Percentiles rank a stretch among this genome's conserved stretches.
Conservation (phyloP, 305 asterid species). For the Solanum hybrid region DNA sequence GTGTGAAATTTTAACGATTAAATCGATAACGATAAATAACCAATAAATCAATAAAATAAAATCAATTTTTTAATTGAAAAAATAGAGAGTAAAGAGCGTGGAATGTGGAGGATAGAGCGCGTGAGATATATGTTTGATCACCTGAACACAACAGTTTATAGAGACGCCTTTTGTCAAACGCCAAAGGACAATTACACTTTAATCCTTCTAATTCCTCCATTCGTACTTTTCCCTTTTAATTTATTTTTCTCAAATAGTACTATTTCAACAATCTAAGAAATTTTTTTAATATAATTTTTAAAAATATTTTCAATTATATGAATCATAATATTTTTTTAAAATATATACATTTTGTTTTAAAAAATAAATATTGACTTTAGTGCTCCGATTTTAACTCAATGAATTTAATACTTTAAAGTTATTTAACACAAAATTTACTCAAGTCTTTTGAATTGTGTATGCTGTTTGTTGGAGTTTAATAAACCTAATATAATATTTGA, state of each 20-base stretch:
- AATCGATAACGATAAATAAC: too few relatives aligned
- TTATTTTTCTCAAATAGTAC: background rate
- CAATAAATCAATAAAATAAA: too few relatives aligned
- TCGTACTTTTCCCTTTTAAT: background rate
- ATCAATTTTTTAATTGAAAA: background rate
- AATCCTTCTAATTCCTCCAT: constrained; percentile 2
- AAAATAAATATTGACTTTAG: background rate
- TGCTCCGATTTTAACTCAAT: background rate
- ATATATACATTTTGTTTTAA: background rate
- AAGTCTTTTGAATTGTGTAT: background rate
- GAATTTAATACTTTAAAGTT: background rate
- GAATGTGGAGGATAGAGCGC: background rate
- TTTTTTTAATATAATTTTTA: background rate
- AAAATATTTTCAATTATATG: background rate
- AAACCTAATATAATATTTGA: too few relatives aligned
- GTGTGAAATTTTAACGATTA: background rate
- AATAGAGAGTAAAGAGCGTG: background rate
- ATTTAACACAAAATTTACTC: background rate
- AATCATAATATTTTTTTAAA: too few relatives aligned
- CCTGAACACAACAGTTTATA: constrained; percentile 5
- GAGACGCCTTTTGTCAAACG: background rate
- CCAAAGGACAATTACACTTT: constrained; percentile 9
- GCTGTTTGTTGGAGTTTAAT: too few relatives aligned
- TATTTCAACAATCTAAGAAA: background rate
- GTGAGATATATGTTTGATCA: background rate